Evolutionary conservation across 306 rosid species (phyloP).

Genomic region (Rosa chinensis): DNA sequence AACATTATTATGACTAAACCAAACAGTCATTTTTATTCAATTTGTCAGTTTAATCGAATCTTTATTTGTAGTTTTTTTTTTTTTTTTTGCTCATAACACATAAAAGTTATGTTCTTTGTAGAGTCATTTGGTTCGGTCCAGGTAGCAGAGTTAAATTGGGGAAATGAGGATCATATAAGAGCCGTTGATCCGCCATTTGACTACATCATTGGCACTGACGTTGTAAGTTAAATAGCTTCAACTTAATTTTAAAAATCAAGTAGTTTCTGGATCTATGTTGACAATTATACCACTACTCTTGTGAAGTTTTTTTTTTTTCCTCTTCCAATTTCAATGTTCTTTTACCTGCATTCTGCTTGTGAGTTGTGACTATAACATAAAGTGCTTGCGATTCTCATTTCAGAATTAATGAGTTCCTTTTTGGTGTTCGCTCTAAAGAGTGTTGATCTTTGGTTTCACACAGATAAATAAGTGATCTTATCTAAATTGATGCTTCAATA

Average conservation of each 20-base stretch:
- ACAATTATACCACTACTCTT: not conserved
- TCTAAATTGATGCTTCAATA: not conserved
- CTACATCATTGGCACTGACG: conserved; percentile 87
- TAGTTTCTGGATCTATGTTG: not conserved
- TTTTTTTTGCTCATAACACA: not conserved
- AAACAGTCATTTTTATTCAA: not conserved
- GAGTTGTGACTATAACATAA: not conserved
- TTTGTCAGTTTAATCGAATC: not conserved
- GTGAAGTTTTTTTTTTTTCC: not conserved
- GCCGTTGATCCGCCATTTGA: conserved; percentile 91
- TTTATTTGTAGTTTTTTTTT: not conserved
- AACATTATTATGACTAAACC: not conserved
- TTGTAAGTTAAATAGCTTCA: conserved; percentile 49
- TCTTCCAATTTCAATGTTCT: not conserved
- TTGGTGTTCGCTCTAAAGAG: not conserved
- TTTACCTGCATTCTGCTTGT: not conserved
- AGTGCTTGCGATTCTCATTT: not conserved
- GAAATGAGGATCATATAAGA: conserved; percentile 68
- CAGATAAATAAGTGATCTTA: not conserved
- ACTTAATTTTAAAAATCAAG: not conserved
- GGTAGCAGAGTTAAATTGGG: conserved; percentile 87
- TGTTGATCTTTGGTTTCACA: not conserved
- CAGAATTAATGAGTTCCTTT: not conserved
- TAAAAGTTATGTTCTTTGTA: conserved; percentile 35
- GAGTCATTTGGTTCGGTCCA: conserved; percentile 81